These are phyloP conservation scores for Cotoneaster glaucophyllus DNA, from an alignment of 306 rosid genomes.

Conservation along the genomic window DNA sequence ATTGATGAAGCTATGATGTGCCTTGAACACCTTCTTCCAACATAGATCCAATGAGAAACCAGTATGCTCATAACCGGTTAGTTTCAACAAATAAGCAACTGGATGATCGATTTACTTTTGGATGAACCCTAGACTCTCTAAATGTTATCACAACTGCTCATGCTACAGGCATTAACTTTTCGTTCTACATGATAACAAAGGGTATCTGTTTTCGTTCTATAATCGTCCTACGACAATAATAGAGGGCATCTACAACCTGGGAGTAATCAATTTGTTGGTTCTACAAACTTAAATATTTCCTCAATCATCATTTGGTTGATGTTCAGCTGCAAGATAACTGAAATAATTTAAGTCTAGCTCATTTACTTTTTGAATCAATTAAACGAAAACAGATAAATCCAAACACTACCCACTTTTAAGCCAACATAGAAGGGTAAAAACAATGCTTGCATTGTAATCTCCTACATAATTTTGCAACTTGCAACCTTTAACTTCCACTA, in stretches of 20 bases:
- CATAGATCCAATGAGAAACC: no score
- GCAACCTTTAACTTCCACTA: constrained; percentile 69
- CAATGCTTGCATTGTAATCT: constrained; percentile 70
- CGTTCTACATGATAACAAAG: not conserved
- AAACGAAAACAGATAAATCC: not conserved
- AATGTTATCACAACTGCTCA: not conserved
- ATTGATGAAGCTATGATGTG: no score
- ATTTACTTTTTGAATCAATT: not conserved
- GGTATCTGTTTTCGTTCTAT: no score
- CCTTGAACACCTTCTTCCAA: no score
- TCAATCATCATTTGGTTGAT: not conserved
- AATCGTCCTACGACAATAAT: not conserved
- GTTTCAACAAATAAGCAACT: constrained; percentile 9
- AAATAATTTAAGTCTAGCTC: not conserved
- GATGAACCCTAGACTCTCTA: not conserved
- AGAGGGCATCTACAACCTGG: not conserved
- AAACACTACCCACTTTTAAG: not conserved
- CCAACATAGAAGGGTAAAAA: not conserved
- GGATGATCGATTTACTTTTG: not conserved
- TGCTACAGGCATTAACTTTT: not conserved
- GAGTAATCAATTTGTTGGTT: not conserved
- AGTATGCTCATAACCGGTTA: no score
- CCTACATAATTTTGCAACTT: constrained; percentile 85
- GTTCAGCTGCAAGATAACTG: not conserved
- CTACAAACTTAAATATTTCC: not conserved